Base-by-base conservation (phyloP, 345 rosid species). In the Stellera chamaejasme region DNA sequence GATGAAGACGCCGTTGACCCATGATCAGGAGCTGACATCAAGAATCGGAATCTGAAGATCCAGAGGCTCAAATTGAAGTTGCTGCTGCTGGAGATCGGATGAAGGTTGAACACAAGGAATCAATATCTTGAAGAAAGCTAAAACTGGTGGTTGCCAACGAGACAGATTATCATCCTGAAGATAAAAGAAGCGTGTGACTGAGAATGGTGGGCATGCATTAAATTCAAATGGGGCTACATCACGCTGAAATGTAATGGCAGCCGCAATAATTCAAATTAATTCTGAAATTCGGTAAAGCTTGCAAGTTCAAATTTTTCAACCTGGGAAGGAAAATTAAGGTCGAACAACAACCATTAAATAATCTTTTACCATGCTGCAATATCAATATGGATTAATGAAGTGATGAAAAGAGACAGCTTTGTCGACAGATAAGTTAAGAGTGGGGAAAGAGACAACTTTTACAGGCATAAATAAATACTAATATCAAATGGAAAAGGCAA, bases 171-270 rank as follows among this genome's bases (percentile, higher is more conserved):
- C 57, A 61, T 48, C 41, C 49, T 3, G 58, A 39, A 45, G 55
- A 52, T 27, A 60, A 45, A 47, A 58, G 23, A 67, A 79, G 82
- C 90, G 79, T 77, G 80, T 68, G 81, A 72, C 78, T 68, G 81
- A 72, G 58, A 50, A 65, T 26, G 70, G 69, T 52, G 2, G 76
- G 14, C 1, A 60, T 23, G 69, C 63, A 66, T 63, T 70, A 55
- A 73, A 63, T 73, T 56, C 51, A 36, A 54, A 46, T 26, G 50
- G 60, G 55, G 11, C 60, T 39, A 1, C 42, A 12, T 19, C 47
- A 19, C 54, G 44, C 25, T 39, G 6, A 5, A 51, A 46, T 13
- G 27, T 16, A 56, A 13, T 19, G 48, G 16, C 26, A 55, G 12
- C 45, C 16, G 56, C 32, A 52, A 53, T 14, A 54, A 27, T 11